These are phyloP conservation scores for Alternaria ethzedia DNA, from an alignment of 2,329 filamentous ascomycete species.

Conservation along the genomic window DNA sequence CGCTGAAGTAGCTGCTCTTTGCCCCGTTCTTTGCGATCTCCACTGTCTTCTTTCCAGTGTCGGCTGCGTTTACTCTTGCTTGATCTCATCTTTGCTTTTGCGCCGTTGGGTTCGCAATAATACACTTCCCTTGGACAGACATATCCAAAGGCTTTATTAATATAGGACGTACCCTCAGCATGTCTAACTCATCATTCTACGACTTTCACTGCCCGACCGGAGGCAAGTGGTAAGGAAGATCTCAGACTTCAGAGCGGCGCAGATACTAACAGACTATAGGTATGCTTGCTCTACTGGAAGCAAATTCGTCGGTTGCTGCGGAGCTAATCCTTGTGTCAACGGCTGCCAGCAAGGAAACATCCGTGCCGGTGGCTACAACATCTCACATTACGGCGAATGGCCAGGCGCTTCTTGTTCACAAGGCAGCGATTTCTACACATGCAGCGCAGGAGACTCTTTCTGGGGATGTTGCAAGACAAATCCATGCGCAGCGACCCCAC, in stretches of 20 bases:
- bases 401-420: constrained; percentile 42
- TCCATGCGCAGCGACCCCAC: constrained; percentile 37
- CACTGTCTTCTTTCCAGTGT: constrained; percentile 8
- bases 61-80: constrained; percentile 7
- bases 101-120: neutral
- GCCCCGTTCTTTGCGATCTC: constrained; percentile 10
- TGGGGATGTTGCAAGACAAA: constrained; percentile 37
- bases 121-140: neutral
- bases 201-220: constrained; percentile 31
- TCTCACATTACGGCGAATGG: constrained; percentile 38
- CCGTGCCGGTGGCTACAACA: constrained; percentile 42
- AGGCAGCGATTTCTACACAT: constrained; percentile 47
- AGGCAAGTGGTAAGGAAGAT: constrained; percentile 26
- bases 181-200: constrained; percentile 16
- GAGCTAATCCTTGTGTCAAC: constrained; percentile 45
- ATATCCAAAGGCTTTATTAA: neutral
- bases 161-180: neutral
- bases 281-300: constrained; percentile 31
- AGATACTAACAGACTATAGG: constrained; percentile 20
- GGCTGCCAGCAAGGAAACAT: constrained; percentile 47
- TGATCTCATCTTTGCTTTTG: constrained; percentile 1
- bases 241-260: neutral
- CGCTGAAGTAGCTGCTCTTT: constrained; percentile 8
- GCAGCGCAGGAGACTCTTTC: constrained; percentile 22
- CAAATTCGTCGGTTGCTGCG: constrained; percentile 53